These are phyloP conservation scores for Pythium dissotocum DNA, from an alignment of 352 stramenopile genomes.

Conservation along the genomic window DNA sequence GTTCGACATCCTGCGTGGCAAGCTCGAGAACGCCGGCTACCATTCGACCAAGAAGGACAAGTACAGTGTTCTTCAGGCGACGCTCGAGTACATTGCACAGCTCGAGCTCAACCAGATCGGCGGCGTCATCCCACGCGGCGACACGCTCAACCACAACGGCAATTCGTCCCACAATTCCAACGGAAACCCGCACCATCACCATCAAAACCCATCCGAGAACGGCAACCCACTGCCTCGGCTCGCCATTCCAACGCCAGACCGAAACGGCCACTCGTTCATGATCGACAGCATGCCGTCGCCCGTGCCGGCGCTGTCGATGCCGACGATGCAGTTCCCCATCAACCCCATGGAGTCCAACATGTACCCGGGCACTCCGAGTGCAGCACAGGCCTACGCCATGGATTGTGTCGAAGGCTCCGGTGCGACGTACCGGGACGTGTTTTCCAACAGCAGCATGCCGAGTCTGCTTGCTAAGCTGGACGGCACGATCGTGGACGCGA, in stretches of 20 bases:
- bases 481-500: constrained; percentile 78
- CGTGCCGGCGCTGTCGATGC: constrained; percentile 66
- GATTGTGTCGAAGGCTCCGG: constrained; percentile 63
- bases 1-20: constrained; percentile 78
- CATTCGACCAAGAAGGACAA: constrained; percentile 85
- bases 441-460: constrained; percentile 77
- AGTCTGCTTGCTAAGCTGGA: constrained; percentile 76
- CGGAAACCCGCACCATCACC: constrained; percentile 16
- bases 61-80: constrained; percentile 81
- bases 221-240: constrained; percentile 41
- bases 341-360: constrained; percentile 49
- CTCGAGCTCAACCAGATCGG: constrained; percentile 63
- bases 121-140: constrained; percentile 15
- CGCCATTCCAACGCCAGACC: constrained; percentile 51
- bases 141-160: constrained; percentile 12
- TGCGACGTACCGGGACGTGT: constrained; percentile 74
- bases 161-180: constrained; percentile 3
- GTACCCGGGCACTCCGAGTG: constrained; percentile 27
- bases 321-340: constrained; percentile 66
- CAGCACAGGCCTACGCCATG: constrained; percentile 27
- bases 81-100: constrained; percentile 79
- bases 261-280: constrained; percentile 60
- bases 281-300: constrained; percentile 79
- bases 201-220: background rate
- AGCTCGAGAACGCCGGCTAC: constrained; percentile 73